Evolutionary conservation across 805 yeast genomes (phyloP).

Genomic region (Candida stauntonica): DNA sequence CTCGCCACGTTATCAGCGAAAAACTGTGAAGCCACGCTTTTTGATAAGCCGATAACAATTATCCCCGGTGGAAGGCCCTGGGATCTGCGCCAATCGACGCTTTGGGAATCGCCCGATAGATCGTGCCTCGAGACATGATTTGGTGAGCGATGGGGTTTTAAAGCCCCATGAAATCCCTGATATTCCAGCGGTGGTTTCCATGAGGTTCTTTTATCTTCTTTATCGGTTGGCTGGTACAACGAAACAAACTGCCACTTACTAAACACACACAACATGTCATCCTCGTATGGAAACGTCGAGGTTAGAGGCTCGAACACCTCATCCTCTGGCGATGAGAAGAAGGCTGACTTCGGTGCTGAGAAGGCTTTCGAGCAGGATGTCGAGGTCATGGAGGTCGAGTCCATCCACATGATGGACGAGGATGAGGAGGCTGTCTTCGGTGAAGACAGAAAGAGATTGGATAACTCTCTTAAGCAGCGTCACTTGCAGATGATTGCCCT

Average conservation of each 20-base stretch:
- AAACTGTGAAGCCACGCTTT: no score
- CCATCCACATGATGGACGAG: constrained; percentile 11
- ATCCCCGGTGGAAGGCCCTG: no score
- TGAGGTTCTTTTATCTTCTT: no score
- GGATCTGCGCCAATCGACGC: no score
- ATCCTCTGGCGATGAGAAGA: constrained; percentile 10
- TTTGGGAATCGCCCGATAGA: no score
- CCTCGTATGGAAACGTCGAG: constrained; percentile 1
- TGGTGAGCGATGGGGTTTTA: no score
- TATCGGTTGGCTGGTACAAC: no score
- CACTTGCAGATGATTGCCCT: constrained; percentile 48
- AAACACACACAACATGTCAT: constrained; percentile 1
- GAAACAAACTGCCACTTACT: background rate
- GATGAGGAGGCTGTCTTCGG: constrained; percentile 14
- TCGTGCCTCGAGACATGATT: no score
- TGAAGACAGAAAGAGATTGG: constrained; percentile 16
- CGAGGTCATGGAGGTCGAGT: constrained; percentile 15
- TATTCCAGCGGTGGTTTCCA: no score
- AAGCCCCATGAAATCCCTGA: no score
- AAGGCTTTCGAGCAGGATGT: constrained; percentile 12
- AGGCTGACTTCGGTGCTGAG: constrained; percentile 2
- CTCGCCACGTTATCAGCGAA: no score
- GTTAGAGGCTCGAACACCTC: background rate
- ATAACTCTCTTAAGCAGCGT: constrained; percentile 23
- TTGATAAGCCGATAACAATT: no score